Conservation (phyloP, 305 asterid species). For the Fraxinus velutina region DNA sequence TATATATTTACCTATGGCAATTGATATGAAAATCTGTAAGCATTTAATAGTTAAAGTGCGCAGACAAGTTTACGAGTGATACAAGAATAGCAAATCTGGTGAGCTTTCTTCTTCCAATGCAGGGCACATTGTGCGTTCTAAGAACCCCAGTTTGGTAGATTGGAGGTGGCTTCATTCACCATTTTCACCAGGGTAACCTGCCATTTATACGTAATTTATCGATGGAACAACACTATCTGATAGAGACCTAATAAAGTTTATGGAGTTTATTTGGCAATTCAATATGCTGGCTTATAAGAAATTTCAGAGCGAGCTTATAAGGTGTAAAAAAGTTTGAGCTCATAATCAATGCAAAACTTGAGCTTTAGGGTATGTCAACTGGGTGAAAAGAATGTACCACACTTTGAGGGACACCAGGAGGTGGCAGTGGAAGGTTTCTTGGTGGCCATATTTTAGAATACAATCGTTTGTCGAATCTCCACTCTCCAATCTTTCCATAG, state of each 20-base stretch:
- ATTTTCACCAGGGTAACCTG: not conserved
- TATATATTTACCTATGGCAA: not conserved
- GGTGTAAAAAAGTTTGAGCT: not conserved
- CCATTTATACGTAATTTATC: not conserved
- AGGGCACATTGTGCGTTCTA: not conserved
- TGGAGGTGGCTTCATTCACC: not conserved
- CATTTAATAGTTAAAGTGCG: not conserved
- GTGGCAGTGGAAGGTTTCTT: conserved; percentile 79
- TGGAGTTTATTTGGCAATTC: not conserved
- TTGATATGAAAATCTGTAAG: not conserved
- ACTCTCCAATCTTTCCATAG: conserved; percentile 81
- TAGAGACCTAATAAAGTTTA: not conserved
- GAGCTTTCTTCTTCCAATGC: not conserved
- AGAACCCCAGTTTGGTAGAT: not conserved
- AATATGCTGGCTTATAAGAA: not conserved
- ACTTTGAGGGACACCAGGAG: conserved; percentile 87
- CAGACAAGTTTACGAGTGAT: not conserved
- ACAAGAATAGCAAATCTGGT: not conserved
- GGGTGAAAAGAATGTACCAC: conserved; percentile 48
- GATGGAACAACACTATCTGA: not conserved
- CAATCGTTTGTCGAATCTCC: conserved; percentile 95
- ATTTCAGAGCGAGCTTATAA: not conserved
- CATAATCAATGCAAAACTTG: not conserved
- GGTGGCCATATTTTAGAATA: conserved; percentile 65
- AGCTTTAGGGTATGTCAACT: not conserved